Base-by-base conservation (phyloP, 345 rosid genomes). In the Lepidium didymum region DNA sequence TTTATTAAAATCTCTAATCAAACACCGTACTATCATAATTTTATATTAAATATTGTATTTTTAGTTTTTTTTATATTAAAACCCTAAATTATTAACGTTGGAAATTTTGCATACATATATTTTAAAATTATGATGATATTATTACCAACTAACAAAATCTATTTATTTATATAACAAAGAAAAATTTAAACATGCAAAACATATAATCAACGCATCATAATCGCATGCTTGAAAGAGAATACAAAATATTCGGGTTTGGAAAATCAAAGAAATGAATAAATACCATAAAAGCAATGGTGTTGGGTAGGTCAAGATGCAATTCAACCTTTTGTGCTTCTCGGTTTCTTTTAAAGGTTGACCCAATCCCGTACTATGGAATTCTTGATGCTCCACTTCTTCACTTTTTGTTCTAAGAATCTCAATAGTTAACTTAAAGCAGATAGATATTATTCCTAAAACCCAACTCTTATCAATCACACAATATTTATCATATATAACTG, bases 361-460 rank as follows among this genome's bases (percentile, higher is more conserved):
- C 57, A 55, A n/a, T n/a, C n/a, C n/a, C n/a, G n/a, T 70, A 9
- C 43, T 36, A 6, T 45, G 69, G 9, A 51, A 25, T 62, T 37
- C 40, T 63, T 64, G 76, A 72, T 72, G 76, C 76, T 72, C 76
- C 76, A 72, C 70, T 72, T 64, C 64, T 72, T 42, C 35, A 44
- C 58, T 23, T 70, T 72, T 70, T 46, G 13, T 10, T 46, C 56
- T 31, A 29, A 63, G 70, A 63, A 72, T 72, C 76, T 64, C 64
- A 37, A 55, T 56, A 46, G 62, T 63, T 45, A 21, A 63, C 58
- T 25, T 55, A 72, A 72, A 63, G 70, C 25, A 38, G 51, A 64
- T 72, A 56, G 51, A 64, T 72, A 46, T 64, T 63, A 54, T 64
- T 47, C 64, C 18, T 18, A 50, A 47, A 46, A 44, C 45, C 69